A percentile compares a stretch with the other conserved stretches of the same genome.
Conservation (phyloP, 164 flowering plant species). For the Kalanchoe fedtschenkoi region DNA sequence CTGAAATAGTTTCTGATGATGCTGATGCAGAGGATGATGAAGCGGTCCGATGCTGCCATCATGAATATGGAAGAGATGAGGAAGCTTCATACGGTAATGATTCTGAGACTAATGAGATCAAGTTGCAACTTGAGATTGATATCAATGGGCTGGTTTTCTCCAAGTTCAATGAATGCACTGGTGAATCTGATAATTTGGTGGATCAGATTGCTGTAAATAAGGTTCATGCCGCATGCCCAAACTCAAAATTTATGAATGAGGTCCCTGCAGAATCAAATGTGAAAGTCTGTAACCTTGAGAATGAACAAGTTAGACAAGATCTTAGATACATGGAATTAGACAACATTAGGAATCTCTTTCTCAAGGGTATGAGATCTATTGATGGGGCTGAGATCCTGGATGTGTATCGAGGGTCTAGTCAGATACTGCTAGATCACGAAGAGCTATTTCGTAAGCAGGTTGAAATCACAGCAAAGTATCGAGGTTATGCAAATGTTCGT, state of each 20-base stretch:
- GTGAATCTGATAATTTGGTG: conserved; percentile 39
- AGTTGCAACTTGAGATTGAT: conserved; percentile 65
- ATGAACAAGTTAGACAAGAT: neutral
- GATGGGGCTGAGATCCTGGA: conserved; percentile 30
- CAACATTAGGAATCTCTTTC: conserved; percentile 30
- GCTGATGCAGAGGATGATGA: conserved; percentile 16
- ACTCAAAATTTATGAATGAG: conserved; percentile 23
- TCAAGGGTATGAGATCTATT: conserved; percentile 25
- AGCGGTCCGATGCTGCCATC: conserved; percentile 11
- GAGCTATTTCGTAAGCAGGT: conserved; percentile 69
- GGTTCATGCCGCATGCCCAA: conserved; percentile 13
- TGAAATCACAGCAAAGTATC: conserved; percentile 44
- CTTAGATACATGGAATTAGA: neutral
- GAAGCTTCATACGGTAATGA: conserved; percentile 16
- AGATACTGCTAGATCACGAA: conserved; percentile 23
- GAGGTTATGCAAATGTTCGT: conserved; percentile 69
- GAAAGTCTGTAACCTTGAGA: conserved; percentile 13
- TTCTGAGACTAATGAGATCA: conserved; percentile 36
- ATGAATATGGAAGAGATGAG: conserved; percentile 14
- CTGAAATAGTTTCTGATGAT: conserved; percentile 33
- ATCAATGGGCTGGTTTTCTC: conserved; percentile 28
- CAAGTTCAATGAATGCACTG: conserved; percentile 39
- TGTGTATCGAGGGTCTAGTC: conserved; percentile 23
- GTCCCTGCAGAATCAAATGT: conserved; percentile 13
- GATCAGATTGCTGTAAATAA: conserved; percentile 19